phyloP scores from a whole-genome alignment of 148 eudicot genomes.

The Pouteria glomerata region DNA sequence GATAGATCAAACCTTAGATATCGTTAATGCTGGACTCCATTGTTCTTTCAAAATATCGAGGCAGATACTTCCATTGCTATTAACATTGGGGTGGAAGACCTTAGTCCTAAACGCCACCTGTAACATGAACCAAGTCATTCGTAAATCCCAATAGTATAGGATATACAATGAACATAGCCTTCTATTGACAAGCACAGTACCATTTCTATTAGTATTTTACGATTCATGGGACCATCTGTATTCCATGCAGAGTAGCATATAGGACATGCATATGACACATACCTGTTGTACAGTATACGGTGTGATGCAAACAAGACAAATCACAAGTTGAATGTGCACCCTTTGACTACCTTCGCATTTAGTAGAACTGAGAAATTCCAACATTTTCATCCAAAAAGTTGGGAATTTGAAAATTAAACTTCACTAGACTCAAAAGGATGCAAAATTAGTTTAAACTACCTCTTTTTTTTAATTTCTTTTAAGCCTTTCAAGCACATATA shows the following conservation, averaged over 20 bases:
- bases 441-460: background rate
- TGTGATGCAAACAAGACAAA: background rate
- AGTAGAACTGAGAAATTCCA: background rate
- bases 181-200: background rate
- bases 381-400: background rate
- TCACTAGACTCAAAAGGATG: background rate
- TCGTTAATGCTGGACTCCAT: constrained; percentile 21
- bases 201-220: background rate
- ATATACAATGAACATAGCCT: background rate
- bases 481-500: background rate
- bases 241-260: background rate
- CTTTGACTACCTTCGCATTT: background rate
- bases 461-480: background rate
- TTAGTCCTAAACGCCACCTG: constrained; percentile 18
- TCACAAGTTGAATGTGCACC: background rate
- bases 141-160: background rate
- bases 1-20: constrained; percentile 16
- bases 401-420: background rate
- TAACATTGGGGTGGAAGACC: constrained; percentile 18
- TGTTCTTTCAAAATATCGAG: constrained; percentile 20
- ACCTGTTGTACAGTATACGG: background rate
- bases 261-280: background rate
- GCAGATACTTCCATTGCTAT: constrained; percentile 19
- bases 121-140: background rate
- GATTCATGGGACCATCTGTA: background rate